Conservation (phyloP, 108 stramenopile species). For the Aurantiochytrium sp. region DNA sequence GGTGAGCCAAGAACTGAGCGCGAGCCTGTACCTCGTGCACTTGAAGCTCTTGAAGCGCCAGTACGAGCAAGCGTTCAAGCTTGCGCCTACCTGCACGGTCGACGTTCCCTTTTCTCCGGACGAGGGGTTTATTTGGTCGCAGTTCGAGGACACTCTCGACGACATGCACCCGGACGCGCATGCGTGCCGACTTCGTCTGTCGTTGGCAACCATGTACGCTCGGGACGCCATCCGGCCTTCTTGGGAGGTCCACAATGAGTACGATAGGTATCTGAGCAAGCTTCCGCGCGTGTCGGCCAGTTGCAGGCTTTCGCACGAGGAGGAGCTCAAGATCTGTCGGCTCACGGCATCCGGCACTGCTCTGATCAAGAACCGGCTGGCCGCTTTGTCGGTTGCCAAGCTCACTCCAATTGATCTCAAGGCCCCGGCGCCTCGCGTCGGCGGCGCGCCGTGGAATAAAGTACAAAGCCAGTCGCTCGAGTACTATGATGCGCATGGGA, state of each 20-base stretch:
- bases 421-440: constrained; percentile 8
- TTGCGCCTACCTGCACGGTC: background rate
- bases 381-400: background rate
- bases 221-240: background rate
- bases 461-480: background rate
- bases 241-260: constrained; percentile 13
- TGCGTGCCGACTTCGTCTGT: background rate
- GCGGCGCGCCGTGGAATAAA: background rate
- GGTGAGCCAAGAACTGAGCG: constrained; percentile 2
- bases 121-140: background rate
- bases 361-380: background rate
- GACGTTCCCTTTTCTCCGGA: constrained; percentile 1
- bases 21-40: background rate
- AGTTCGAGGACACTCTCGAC: background rate
- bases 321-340: background rate
- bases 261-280: background rate
- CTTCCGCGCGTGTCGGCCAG: background rate
- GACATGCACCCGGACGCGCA: constrained; percentile 15
- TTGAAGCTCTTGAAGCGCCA: background rate
- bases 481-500: background rate
- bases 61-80: background rate
- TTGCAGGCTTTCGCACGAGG: constrained; percentile 11
- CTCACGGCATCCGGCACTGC: background rate
- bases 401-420: background rate
- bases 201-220: background rate